These are phyloP conservation scores for Amanita rimosa DNA, from an alignment of 768 basidiomycete species.

Conservation along the genomic window DNA sequence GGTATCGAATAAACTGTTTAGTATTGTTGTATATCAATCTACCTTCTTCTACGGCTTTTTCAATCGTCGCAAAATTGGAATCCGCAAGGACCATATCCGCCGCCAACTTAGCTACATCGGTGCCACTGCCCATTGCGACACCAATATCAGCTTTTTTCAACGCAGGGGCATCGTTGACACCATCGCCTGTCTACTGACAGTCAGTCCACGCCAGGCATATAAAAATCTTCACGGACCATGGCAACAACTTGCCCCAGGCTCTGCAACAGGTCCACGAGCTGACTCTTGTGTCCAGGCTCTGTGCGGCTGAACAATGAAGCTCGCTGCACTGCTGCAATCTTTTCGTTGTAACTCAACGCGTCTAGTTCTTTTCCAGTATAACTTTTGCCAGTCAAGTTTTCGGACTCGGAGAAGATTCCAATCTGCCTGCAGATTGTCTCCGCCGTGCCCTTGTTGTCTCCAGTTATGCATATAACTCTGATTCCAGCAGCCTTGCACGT, in stretches of 20 bases:
- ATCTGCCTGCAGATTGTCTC: slow-evolving; percentile 96
- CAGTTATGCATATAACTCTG: slow-evolving; percentile 93
- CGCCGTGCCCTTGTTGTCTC: slow-evolving; percentile 95
- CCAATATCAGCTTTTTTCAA: slow-evolving; percentile 97
- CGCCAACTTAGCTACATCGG: slow-evolving; percentile 95
- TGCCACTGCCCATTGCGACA: slow-evolving; percentile 98
- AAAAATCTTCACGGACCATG: slow-evolving; percentile 46
- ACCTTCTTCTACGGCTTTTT: slow-evolving; percentile 94
- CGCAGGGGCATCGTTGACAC: slow-evolving; percentile 97
- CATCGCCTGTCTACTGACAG: slow-evolving; percentile 71
- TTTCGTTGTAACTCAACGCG: slow-evolving; percentile 66
- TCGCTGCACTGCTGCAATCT: slow-evolving; percentile 74
- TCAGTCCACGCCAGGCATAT: neutral
- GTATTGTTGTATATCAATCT: slow-evolving; percentile 98
- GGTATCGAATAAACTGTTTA: slow-evolving; percentile 98
- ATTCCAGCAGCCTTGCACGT: slow-evolving; percentile 92
- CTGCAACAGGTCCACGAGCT: slow-evolving; percentile 91
- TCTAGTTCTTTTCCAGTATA: slow-evolving; percentile 93
- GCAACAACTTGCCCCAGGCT: slow-evolving; percentile 88
- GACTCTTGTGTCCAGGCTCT: slow-evolving; percentile 89
- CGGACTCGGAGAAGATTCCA: slow-evolving; percentile 80
- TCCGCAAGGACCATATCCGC: slow-evolving; percentile 98
- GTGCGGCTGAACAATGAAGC: slow-evolving; percentile 90
- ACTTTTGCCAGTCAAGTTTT: slow-evolving; percentile 89
- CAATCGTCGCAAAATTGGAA: slow-evolving; percentile 97